Evolutionary conservation across 2,329 filamentous ascomycete species (phyloP).

Genomic region (Monilinia fructicola): DNA sequence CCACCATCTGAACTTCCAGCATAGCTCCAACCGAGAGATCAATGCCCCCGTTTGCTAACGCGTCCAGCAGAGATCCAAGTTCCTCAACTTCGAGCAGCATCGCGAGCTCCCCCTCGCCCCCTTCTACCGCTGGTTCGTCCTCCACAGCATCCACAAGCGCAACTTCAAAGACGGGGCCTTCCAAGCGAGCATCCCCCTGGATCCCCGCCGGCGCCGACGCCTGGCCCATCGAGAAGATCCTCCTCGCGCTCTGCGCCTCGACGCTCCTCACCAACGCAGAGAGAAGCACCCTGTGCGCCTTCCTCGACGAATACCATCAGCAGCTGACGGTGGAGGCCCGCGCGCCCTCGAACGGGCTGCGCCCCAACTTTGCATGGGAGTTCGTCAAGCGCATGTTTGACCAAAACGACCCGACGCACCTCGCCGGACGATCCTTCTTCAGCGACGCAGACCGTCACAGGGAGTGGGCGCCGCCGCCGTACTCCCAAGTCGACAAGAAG

Average conservation of each 20-base stretch:
- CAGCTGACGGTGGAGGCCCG: not conserved
- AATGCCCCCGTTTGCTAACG: no score
- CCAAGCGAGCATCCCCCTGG: not conserved
- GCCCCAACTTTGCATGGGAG: not conserved
- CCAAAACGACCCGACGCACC: constrained; percentile 11
- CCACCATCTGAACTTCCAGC: not conserved
- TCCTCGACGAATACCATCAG: constrained; percentile 11
- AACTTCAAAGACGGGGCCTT: constrained; percentile 10
- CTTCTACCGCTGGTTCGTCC: constrained; percentile 22
- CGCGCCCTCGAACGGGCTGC: not conserved
- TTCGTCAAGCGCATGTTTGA: constrained; percentile 17
- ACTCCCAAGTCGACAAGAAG: not conserved
- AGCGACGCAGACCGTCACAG: not conserved
- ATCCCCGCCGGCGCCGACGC: not conserved
- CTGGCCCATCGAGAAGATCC: constrained; percentile 17
- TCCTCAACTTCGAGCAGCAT: not conserved
- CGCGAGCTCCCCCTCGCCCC: not conserved
- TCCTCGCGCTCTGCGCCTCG: not conserved
- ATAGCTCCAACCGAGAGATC: fast-evolving
- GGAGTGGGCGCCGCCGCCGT: not conserved
- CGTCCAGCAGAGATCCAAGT: not conserved
- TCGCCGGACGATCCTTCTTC: not conserved
- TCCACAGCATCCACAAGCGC: constrained; percentile 22
- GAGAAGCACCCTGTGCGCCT: not conserved
- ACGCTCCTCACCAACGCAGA: not conserved